These are phyloP conservation scores for Haplosporangium sp. DNA, from an alignment of 371 early-diverging fungal species.

Conservation along the genomic window DNA sequence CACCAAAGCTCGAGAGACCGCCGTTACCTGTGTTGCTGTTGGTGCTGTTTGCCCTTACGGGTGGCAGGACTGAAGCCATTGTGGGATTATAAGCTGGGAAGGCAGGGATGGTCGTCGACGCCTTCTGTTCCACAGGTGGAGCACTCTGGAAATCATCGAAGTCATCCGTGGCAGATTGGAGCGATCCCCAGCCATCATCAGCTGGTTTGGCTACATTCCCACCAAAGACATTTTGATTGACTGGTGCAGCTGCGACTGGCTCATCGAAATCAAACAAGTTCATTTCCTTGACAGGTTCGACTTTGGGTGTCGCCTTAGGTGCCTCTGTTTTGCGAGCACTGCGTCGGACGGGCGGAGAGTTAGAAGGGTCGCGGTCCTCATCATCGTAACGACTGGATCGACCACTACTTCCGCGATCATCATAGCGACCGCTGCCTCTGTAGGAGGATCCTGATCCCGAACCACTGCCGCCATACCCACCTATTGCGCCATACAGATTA, in stretches of 20 bases:
- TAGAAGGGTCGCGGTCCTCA: constrained; percentile 34
- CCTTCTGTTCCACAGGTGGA: constrained; percentile 45
- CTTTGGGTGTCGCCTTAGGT: constrained; percentile 31
- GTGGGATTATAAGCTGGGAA: constrained; percentile 39
- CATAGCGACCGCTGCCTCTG: constrained; percentile 20
- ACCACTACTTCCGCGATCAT: constrained; percentile 31
- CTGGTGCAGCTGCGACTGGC: constrained; percentile 35
- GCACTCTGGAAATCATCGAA: constrained; percentile 76
- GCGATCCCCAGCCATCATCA: constrained; percentile 71
- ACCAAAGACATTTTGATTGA: constrained; percentile 19
- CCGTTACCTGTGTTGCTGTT: constrained; percentile 21
- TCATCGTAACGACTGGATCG: constrained; percentile 53
- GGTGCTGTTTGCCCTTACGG: constrained; percentile 30
- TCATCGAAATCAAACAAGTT: constrained; percentile 74
- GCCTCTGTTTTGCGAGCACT: constrained; percentile 24
- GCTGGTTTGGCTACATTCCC: constrained; percentile 30
- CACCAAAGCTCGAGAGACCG: constrained; percentile 5
- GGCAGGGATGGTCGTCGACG: constrained; percentile 8
- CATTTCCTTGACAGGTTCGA: constrained; percentile 59
- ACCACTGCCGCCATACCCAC: constrained; percentile 29
- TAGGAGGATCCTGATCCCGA: constrained; percentile 20
- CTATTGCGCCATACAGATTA: not conserved
- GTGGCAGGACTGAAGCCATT: constrained; percentile 36
- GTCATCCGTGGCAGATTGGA: constrained; percentile 63
- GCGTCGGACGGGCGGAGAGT: constrained; percentile 50